A percentile compares a stretch with the other conserved stretches of the same genome.
Evolutionary conservation across 495 filamentous ascomycete genomes (phyloP).

Genomic region (Aspergillus asperescens): DNA sequence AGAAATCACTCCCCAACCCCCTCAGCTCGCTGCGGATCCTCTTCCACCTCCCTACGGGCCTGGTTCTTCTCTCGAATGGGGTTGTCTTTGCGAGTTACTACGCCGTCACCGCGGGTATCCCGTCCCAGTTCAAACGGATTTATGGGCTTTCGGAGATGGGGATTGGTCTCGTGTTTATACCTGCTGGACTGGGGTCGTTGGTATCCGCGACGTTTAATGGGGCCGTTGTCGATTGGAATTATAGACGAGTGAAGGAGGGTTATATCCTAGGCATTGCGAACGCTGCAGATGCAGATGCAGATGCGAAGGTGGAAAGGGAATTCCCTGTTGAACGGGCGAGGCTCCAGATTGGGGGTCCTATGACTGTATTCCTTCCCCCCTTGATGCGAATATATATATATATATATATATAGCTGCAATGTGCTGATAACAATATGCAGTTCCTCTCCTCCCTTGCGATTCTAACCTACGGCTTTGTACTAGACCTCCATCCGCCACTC

Average conservation of each 20-base stretch:
- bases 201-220: conserved; percentile 72
- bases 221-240: conserved; percentile 53
- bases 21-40: conserved; percentile 42
- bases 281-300: conserved; percentile 36
- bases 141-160: conserved; percentile 32
- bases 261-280: background rate
- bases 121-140: conserved; percentile 21
- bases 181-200: conserved; percentile 54
- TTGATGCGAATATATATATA: no score
- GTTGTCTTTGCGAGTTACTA: conserved; percentile 36
- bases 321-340: conserved; percentile 44
- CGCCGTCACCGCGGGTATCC: conserved; percentile 31
- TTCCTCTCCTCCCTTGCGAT: conserved; percentile 17
- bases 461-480: conserved; percentile 13
- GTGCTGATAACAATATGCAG: conserved; percentile 5
- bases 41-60: conserved; percentile 49
- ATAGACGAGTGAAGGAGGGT: conserved; percentile 26
- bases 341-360: conserved; percentile 37
- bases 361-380: conserved; percentile 19
- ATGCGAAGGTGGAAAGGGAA: conserved; percentile 32
- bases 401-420: background rate
- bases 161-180: conserved; percentile 35
- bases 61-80: conserved; percentile 45
- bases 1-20: conserved; percentile 21
- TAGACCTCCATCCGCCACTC: conserved; percentile 29